phyloP scores from a whole-genome alignment of 106 monocot genomes.

The Dendrobium nobile region DNA sequence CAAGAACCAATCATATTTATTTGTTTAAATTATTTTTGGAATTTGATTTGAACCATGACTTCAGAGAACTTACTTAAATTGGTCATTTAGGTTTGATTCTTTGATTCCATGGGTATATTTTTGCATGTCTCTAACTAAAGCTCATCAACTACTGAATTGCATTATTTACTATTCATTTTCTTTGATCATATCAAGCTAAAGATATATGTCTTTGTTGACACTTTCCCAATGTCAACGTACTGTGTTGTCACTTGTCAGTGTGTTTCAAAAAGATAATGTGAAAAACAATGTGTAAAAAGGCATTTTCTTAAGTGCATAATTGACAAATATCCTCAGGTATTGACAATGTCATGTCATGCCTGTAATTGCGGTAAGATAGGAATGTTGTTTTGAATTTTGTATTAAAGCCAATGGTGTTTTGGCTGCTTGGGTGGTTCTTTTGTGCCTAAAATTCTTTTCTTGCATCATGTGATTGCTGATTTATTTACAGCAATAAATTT shows the following conservation, averaged over 20 bases:
- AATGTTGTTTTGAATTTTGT: background rate
- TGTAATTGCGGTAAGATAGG: background rate
- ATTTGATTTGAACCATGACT: background rate
- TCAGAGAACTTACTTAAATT: background rate
- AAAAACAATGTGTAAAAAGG: background rate
- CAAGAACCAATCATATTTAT: no score
- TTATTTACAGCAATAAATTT: background rate
- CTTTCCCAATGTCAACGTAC: background rate
- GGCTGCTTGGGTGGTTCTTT: background rate
- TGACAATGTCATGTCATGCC: background rate
- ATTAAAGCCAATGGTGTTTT: background rate
- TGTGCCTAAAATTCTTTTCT: background rate
- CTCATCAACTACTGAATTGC: no score
- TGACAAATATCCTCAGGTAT: background rate
- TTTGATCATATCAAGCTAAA: background rate
- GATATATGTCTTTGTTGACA: background rate
- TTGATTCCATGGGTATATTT: background rate
- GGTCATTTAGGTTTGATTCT: background rate
- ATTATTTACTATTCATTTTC: background rate
- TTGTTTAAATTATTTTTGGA: no score
- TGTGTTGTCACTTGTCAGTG: background rate
- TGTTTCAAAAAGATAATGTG: background rate
- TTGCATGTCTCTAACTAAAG: no score
- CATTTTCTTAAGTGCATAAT: background rate
- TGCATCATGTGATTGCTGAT: background rate